phyloP scores from a whole-genome alignment of 148 eudicot genomes.

The Rhododendron henanense region DNA sequence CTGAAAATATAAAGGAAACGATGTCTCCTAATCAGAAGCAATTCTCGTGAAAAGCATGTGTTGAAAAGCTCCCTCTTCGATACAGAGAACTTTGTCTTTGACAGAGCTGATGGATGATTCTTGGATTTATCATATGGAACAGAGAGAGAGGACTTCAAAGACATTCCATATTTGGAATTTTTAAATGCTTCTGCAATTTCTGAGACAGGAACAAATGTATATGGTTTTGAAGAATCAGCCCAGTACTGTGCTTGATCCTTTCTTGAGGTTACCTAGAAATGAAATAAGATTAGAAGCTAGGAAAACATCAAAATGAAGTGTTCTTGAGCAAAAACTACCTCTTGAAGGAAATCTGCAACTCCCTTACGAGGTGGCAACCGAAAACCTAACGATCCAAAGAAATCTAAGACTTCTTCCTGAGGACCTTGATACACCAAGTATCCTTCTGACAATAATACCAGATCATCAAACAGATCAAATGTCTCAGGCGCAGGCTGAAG shows the following conservation, averaged over 20 bases:
- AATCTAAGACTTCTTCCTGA: conserved; percentile 55
- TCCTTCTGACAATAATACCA: conserved; percentile 66
- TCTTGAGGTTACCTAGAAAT: conserved; percentile 71
- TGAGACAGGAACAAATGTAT: conserved; percentile 52
- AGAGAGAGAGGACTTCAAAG: conserved; percentile 44
- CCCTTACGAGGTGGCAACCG: conserved; percentile 72
- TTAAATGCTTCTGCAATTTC: conserved; percentile 72
- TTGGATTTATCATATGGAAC: conserved; percentile 49
- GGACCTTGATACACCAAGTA: conserved; percentile 75
- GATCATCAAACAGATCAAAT: conserved; percentile 76
- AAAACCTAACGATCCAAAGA: conserved; percentile 78
- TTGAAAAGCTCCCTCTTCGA: conserved; percentile 64
- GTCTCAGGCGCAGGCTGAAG: conserved; percentile 99
- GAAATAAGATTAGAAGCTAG: conserved; percentile 3
- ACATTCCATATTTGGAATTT: conserved; percentile 58
- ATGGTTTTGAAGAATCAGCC: conserved; percentile 74
- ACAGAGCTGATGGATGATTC: conserved; percentile 52
- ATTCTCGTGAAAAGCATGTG: conserved; percentile 67
- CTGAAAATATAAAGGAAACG: conserved; percentile 70
- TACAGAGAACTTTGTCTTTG: conserved; percentile 44
- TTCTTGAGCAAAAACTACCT: conserved; percentile 35
- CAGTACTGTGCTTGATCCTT: conserved; percentile 93
- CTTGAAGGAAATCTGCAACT: conserved; percentile 89
- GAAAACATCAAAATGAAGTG: neutral
- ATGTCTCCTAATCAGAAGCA: conserved; percentile 65